Base-by-base conservation (phyloP, 768 basidiomycete species). In the Lactarius sp. region DNA sequence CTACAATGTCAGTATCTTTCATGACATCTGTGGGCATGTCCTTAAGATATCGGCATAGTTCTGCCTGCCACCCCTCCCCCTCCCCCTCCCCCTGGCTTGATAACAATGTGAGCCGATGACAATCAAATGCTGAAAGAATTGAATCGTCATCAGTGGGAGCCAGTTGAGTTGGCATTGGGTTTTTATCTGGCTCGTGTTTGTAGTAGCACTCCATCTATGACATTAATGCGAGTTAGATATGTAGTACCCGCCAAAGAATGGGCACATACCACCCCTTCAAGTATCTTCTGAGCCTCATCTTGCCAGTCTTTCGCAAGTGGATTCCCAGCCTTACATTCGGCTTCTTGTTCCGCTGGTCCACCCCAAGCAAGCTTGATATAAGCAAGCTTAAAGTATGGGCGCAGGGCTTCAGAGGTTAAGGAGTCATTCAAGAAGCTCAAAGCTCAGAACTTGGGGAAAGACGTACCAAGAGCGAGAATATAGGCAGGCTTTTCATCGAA, bases 361-460 rank as follows among this genome's bases (percentile, higher is more conserved):
- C 74, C 73, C 74, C 74, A 75, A 10, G 41, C 33, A 1, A 46
- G 12, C 49, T 70, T 20, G 4, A 73, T 71, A 57, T 73, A 76
- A 0, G 46, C 31, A 0, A 75, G 62, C n/a, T 75, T 75, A 41
- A 41, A 41, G 13, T 41, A 41, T 14, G 41, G 41, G 41, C 12
- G 41, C 12, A 41, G 41, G 7, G 53, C 42, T 52, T 27, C 9
- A 20, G 12, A 20, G 2, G 16, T 22, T 14, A 54, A 4, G 53
- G 22, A 14, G 37, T 41, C 10, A 41, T 54, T 41, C 3, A 54
- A 20, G 13, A 55, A 8, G 8, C 5, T 16, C 18, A 10, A 41
- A 13, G 36, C 9, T 37, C 36, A 37, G 9, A 9, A 37, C 36
- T 41, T 41, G 39, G 7, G 18, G 14, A 33, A 18, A 31, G 31